Base-by-base conservation (phyloP, 495 filamentous ascomycete species). In the Penicillium dipodomyicola region DNA sequence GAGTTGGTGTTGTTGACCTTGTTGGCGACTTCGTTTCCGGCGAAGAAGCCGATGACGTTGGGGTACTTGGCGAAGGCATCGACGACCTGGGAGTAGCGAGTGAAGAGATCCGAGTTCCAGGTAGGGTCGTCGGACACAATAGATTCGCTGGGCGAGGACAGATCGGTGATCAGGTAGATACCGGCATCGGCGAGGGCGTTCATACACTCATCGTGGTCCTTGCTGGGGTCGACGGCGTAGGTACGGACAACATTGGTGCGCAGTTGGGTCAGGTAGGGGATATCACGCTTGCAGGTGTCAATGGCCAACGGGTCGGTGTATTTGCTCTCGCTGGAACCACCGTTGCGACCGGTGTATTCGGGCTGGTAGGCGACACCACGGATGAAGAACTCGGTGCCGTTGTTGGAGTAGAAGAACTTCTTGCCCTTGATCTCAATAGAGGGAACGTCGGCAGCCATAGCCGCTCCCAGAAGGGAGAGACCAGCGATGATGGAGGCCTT, bases 1-100 rank as follows among this genome's bases (percentile, higher is more conserved):
- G 93, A 89, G 61, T 75, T 71, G 46, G 92, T 97, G 80, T 95
- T 96, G 75, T 82, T 91, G 49, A 79, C 73, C 59, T 83, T 77
- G 80, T 97, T 96, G 64, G 90, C 86, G 51, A 97, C 94, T 74
- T 98, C 94, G 70, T 98, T 97, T 62, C 95, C 95, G 51, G 92
- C 90, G 72, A 97, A 97, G 84, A 97, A 98, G 64, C 95, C 94
- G 56, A 98, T 84, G 52, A 88, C 83, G 69, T 98, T 98, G 71
- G 78, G 81, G 76, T 96, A 97, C 59, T 87, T 80, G 60, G 81
- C 78, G 53, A 98, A 79, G 39, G 83, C 81, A 72, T 98, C 92
- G 41, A 98, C 73, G 30, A 98, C 94, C n/a, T 70, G 75, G 58
- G 88, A 89, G 78, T 98, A 98, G 49, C 90, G 86, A 5, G 80